A percentile compares a stretch with the other conserved stretches of the same genome.
Evolutionary conservation across 148 eudicot genomes (phyloP).

Genomic region (Simmondsia chinensis): DNA sequence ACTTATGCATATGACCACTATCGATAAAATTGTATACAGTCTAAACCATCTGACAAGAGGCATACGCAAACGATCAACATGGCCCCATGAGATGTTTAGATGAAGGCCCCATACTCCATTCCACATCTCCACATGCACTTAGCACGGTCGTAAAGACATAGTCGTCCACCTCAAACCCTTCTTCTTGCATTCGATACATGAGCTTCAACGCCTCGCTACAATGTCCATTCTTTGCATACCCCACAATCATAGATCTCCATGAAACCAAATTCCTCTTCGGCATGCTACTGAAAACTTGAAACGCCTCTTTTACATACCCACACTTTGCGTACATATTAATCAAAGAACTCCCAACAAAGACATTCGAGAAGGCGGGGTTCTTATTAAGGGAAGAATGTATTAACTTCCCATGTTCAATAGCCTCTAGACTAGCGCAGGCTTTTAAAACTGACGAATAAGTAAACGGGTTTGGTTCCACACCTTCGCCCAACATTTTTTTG

Average conservation of each 20-base stretch:
- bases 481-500: constrained; percentile 70
- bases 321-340: constrained; percentile 79
- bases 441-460: constrained; percentile 77
- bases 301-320: constrained; percentile 63
- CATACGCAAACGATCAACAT: constrained; percentile 16
- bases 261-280: constrained; percentile 61
- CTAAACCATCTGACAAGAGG: no score
- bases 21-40: no score
- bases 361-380: constrained; percentile 44
- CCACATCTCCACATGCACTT: constrained; percentile 65
- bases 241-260: constrained; percentile 78
- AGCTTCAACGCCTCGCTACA: constrained; percentile 74
- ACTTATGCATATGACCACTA: no score
- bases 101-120: constrained; percentile 29
- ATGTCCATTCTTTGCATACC: constrained; percentile 63
- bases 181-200: constrained; percentile 69
- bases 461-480: constrained; percentile 68
- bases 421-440: constrained; percentile 73
- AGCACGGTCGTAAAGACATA: constrained; percentile 56
- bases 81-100: constrained; percentile 17
- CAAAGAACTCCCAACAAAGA: constrained; percentile 71
- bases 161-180: constrained; percentile 68
- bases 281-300: constrained; percentile 61
- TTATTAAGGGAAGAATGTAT: constrained; percentile 66
- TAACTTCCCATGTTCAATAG: constrained; percentile 50